phyloP scores from a whole-genome alignment of 2,329 filamentous ascomycete species.

The Fusarium euwallaceae region DNA sequence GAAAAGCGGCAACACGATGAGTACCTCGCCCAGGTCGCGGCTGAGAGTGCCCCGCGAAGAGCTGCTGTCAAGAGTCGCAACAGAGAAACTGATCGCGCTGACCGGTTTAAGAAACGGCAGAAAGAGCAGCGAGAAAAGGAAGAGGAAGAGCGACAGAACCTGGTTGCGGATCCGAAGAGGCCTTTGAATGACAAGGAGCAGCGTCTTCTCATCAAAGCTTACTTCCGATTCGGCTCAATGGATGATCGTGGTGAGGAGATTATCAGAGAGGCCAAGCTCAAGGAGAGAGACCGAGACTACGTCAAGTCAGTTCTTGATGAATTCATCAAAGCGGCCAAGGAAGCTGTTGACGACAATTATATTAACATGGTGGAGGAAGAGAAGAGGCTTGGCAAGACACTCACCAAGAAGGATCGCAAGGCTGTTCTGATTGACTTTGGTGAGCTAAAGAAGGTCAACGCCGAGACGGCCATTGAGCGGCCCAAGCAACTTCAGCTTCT shows the following conservation, averaged over 20 bases:
- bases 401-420: slow-evolving; percentile 98
- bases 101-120: slow-evolving; percentile 76
- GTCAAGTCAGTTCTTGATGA: slow-evolving; percentile 82
- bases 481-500: slow-evolving; percentile 90
- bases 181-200: slow-evolving; percentile 93
- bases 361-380: slow-evolving; percentile 84
- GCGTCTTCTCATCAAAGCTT: slow-evolving; percentile 89
- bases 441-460: slow-evolving; percentile 94
- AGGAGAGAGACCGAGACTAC: slow-evolving; percentile 84
- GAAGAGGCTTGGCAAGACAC: slow-evolving; percentile 81
- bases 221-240: slow-evolving; percentile 90
- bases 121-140: slow-evolving; percentile 75
- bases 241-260: slow-evolving; percentile 91
- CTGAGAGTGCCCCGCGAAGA: slow-evolving; percentile 86
- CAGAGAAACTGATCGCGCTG: slow-evolving; percentile 72
- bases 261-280: slow-evolving; percentile 85
- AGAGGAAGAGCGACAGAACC: slow-evolving; percentile 76
- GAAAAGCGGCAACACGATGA: slow-evolving; percentile 85
- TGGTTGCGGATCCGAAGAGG: slow-evolving; percentile 86
- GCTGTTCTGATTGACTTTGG: slow-evolving; percentile 95
- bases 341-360: slow-evolving; percentile 75
- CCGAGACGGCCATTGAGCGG: slow-evolving; percentile 92
- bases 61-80: slow-evolving; percentile 72
- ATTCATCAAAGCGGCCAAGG: slow-evolving; percentile 71
- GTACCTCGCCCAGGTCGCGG: slow-evolving; percentile 84